Base-by-base conservation (phyloP, 176 grass and related monocot species). In the Carex scoparia region DNA sequence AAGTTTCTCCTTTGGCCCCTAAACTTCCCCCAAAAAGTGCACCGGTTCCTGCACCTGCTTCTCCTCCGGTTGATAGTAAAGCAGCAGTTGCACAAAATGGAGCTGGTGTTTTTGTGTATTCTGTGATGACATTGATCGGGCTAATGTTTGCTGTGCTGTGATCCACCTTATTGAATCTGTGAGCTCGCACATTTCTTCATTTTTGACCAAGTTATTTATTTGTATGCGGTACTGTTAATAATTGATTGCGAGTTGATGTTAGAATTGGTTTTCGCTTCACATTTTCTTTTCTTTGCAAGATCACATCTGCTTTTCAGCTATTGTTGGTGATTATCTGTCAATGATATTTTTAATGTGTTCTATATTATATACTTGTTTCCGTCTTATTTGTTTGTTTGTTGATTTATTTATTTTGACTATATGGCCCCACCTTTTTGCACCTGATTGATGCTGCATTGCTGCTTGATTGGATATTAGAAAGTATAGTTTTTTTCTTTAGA, bases 161-260 rank as follows among this genome's bases (percentile, higher is more conserved):
- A 58, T 16, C 51, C 16, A 58, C 12, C 40, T 69, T 69, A 83
- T 66, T 83, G 18, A 5, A 49, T 49, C 48, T 8, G 12, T 32
- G 33, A 40, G 64, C 7, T 30, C 15, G 49, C 38, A 53, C 1
- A 66, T 69, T 55, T 69, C 32, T 83, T 83, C 14, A 46, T 10
- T 83, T 53, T 83, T 69, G 81, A 49, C 28, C 62, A 65, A 46
- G 38, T 38, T 66, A 60, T 82, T 10, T 23, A 72, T 48, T 42
- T 70, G 14, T 40, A 14, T 53, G 46, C n/a, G 73, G 73, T 77
- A 77, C 4, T 77, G 27, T 77, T 77, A 57, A 79, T 79, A 58
- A 9, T 77, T 77, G n/a, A 77, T 77, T 56, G 46, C 56, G 73
- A 77, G 73, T 56, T 77, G 23, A 4, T 79, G 74, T 79, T 30